Evolutionary conservation across 345 rosid species (phyloP).

Genomic region (Eutrema yunnanense): DNA sequence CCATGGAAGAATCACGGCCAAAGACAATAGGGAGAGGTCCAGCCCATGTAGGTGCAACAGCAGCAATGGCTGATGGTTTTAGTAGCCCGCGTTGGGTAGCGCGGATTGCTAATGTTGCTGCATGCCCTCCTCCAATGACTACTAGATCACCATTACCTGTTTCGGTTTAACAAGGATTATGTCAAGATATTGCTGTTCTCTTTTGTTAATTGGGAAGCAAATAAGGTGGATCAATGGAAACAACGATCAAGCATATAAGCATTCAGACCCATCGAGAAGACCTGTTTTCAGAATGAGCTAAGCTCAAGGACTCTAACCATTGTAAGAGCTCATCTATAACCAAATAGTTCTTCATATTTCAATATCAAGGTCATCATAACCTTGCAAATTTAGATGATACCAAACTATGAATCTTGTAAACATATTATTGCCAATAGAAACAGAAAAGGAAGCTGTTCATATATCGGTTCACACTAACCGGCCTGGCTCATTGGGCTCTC

Average conservation of each 20-base stretch:
- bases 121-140: slow-evolving; percentile 87
- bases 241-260: not conserved
- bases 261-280: not conserved
- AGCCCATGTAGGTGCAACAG: slow-evolving; percentile 93
- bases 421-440: not conserved
- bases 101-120: slow-evolving; percentile 63
- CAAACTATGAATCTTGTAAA: not conserved
- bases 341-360: not conserved
- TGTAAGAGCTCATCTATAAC: not conserved
- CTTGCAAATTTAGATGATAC: not conserved
- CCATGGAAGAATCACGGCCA: slow-evolving; percentile 87
- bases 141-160: slow-evolving; percentile 61
- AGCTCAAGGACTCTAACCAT: not conserved
- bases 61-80: slow-evolving; percentile 77
- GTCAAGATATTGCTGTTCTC: slow-evolving; percentile 8
- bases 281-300: not conserved
- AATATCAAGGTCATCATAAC: not conserved
- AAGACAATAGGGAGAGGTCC: slow-evolving; percentile 92
- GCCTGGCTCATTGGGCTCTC: slow-evolving; percentile 57
- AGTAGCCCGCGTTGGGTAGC: slow-evolving; percentile 70
- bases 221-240: not conserved
- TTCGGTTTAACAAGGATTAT: not conserved
- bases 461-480: slow-evolving; percentile 33
- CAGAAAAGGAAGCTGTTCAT: not conserved
- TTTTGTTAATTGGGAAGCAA: not conserved